Base-by-base conservation (phyloP, 352 stramenopile genomes). In the Phytophthora quininea region DNA sequence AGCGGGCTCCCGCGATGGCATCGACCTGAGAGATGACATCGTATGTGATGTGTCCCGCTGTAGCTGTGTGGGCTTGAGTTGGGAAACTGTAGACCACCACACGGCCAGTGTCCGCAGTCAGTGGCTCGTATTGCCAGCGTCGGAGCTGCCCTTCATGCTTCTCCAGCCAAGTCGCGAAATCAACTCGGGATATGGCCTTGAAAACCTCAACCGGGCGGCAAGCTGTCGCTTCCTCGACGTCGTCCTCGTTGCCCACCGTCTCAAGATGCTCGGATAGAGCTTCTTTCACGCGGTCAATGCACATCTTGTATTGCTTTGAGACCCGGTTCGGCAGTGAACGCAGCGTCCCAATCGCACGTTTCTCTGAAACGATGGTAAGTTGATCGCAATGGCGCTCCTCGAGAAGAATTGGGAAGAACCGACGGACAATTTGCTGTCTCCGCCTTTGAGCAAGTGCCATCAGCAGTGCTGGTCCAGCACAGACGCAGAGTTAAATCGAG, bases 91-190 rank as follows among this genome's bases (percentile, higher is more conserved):
- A 56, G n/a, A 67, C 43, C 31, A 61, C 24, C 2, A 67, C 51
- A n/a, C 42, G 49, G 14, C 60, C 60, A 42, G 14, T 50, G 4
- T 38, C 47, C 10, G 11, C 32, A 0, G 63, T 60, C 47, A 65
- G 27, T 40, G 67, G 56, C 32, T 71, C 55, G 56, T 71, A 71
- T 42, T 56, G 6, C 62, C 67, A 74, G 14, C 54, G 62, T 10
- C 60, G 50, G 6, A 71, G 40, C 9, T 58, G 49, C 4, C 32
- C 54, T 55, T 61, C 52, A 29, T 62, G 50, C 10, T 54, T 45
- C 9, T 55, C 19, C 15, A 64, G 12, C 62, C 62, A 75, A 6
- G 42, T 30, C 7, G 19, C 33, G 7, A 71, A 62, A 4, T 52
- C 53, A 3, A 38, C 46, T 15, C 59, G 58, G 19, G 52, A 62